phyloP scores from a whole-genome alignment of 768 basidiomycete genomes.

The Harrya chromipes region DNA sequence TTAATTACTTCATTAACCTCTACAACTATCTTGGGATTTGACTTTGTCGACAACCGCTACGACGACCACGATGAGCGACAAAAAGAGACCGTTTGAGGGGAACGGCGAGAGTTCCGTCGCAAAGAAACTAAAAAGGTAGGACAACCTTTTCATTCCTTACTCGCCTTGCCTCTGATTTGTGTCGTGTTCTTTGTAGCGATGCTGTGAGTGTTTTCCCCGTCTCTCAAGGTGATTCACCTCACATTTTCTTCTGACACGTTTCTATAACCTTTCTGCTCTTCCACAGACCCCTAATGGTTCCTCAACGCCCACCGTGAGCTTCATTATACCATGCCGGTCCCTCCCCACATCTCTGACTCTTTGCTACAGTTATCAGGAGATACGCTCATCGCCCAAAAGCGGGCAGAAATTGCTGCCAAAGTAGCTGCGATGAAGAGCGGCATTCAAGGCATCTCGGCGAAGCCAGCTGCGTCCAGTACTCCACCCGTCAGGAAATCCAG shows the following conservation, averaged over 20 bases:
- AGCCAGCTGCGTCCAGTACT: constrained; percentile 24
- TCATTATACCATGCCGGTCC: background rate
- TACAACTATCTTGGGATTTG: background rate
- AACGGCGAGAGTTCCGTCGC: constrained; percentile 44
- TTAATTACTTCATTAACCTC: background rate
- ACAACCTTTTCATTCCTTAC: constrained; percentile 16
- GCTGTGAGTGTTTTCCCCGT: constrained; percentile 52
- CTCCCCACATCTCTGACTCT: constrained; percentile 2
- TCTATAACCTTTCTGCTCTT: constrained; percentile 61
- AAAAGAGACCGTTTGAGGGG: constrained; percentile 59
- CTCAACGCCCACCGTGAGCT: constrained; percentile 43
- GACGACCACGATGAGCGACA: constrained; percentile 55
- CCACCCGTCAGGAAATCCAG: constrained; percentile 26
- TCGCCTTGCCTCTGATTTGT: constrained; percentile 3
- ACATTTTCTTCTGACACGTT: constrained; percentile 52
- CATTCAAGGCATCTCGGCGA: constrained; percentile 29
- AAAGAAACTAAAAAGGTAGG: constrained; percentile 69
- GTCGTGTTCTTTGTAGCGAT: constrained; percentile 46
- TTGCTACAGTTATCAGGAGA: constrained; percentile 44
- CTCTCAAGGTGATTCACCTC: constrained; percentile 67
- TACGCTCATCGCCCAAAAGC: constrained; percentile 77
- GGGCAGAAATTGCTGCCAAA: constrained; percentile 83
- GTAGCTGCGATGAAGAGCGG: constrained; percentile 68
- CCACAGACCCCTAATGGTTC: constrained; percentile 53
- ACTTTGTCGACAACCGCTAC: constrained; percentile 4